Evolutionary conservation across 768 basidiomycete species (phyloP).

Genomic region (Tylopilus balloui): DNA sequence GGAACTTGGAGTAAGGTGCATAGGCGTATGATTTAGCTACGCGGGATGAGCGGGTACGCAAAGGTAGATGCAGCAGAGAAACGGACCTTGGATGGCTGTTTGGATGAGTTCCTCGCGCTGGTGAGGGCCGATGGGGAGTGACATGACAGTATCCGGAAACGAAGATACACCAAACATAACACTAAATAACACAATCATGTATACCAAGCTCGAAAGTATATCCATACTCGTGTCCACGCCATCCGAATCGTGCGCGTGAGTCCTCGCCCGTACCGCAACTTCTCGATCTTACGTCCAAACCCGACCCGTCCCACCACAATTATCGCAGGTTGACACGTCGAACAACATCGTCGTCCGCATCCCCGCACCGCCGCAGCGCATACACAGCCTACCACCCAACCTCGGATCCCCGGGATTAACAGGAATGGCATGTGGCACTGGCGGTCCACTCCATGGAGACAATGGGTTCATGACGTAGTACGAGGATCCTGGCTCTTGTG

Average conservation of each 20-base stretch:
- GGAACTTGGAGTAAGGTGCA: conserved; percentile 85
- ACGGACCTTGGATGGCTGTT: conserved; percentile 37
- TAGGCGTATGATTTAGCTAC: conserved; percentile 71
- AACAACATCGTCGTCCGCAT: conserved; percentile 48
- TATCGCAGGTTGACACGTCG: conserved; percentile 47
- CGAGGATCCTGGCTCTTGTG: conserved; percentile 7
- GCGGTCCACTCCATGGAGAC: conserved; percentile 10
- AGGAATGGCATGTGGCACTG: conserved; percentile 42
- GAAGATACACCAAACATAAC: background rate
- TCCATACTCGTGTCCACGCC: background rate
- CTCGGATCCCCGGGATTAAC: conserved; percentile 63
- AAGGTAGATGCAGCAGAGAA: too few species aligned
- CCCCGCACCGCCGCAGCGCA: conserved; percentile 61
- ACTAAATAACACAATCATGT: background rate
- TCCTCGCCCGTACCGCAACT: too few species aligned
- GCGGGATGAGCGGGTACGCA: background rate
- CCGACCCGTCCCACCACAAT: conserved; percentile 65
- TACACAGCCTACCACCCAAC: conserved; percentile 63
- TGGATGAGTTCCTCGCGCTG: conserved; percentile 45
- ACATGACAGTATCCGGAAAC: conserved; percentile 1
- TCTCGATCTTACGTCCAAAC: conserved; percentile 31
- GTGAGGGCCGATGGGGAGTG: conserved; percentile 37
- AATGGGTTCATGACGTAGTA: conserved; percentile 28
- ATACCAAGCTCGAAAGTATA: background rate
- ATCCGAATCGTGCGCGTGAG: too few species aligned